These are phyloP conservation scores for Ilyonectria mors-panacis DNA, from an alignment of 2,329 filamentous ascomycete genomes.

Conservation along the genomic window DNA sequence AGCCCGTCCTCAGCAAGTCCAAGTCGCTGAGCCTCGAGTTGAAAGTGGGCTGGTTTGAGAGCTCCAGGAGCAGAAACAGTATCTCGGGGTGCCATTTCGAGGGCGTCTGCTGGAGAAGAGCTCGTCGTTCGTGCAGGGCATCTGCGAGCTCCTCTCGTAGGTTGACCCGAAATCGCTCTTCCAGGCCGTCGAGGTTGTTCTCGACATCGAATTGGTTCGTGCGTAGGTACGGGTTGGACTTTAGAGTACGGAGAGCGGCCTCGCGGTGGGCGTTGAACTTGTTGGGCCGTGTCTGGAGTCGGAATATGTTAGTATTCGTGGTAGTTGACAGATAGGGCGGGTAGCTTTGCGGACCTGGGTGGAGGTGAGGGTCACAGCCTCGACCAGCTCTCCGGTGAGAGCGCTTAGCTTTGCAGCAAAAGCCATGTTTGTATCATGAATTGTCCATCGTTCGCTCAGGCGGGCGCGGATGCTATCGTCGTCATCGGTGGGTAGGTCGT, in stretches of 20 bases:
- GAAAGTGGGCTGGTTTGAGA: slow-evolving; percentile 84
- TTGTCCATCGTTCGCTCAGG: slow-evolving; percentile 8
- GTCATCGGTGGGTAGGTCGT: slow-evolving; percentile 23
- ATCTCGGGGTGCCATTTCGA: slow-evolving; percentile 83
- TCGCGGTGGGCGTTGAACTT: slow-evolving; percentile 64
- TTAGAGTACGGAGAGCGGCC: slow-evolving; percentile 65
- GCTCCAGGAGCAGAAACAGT: slow-evolving; percentile 81
- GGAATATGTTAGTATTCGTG: slow-evolving; percentile 30
- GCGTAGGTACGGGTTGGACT: slow-evolving; percentile 70
- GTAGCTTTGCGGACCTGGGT: slow-evolving; percentile 60
- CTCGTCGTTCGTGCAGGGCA: slow-evolving; percentile 72
- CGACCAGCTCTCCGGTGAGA: slow-evolving; percentile 80
- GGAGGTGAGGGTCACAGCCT: slow-evolving; percentile 70
- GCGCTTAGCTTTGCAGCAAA: slow-evolving; percentile 75
- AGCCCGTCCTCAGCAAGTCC: slow-evolving; percentile 63
- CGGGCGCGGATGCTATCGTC: neutral
- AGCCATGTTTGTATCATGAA: slow-evolving; percentile 69
- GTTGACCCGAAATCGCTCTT: slow-evolving; percentile 88
- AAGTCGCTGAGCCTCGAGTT: slow-evolving; percentile 77
- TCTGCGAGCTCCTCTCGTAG: slow-evolving; percentile 86
- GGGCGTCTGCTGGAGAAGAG: slow-evolving; percentile 68
- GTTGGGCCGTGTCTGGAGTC: slow-evolving; percentile 46
- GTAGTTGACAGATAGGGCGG: slow-evolving; percentile 17
- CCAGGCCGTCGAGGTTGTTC: slow-evolving; percentile 76
- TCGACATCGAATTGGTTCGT: slow-evolving; percentile 84